phyloP scores from a whole-genome alignment of 805 yeast species.

The Monosporozyma aerobia region DNA sequence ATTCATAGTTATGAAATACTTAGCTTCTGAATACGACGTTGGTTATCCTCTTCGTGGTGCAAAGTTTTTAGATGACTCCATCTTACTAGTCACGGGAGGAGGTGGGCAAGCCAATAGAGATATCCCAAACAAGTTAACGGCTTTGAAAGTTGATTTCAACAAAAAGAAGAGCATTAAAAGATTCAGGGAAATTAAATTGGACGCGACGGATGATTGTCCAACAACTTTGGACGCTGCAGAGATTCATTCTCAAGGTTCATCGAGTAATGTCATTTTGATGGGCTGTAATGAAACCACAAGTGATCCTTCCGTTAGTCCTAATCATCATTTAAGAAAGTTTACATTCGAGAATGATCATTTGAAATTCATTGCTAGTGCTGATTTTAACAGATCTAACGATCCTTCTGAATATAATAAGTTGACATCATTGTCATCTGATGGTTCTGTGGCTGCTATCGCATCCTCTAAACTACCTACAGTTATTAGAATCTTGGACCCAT shows the following conservation, averaged over 20 bases:
- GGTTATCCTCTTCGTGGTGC: conserved; percentile 82
- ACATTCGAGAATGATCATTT: conserved; percentile 52
- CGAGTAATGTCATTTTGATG: conserved; percentile 43
- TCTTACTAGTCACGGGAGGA: conserved; percentile 77
- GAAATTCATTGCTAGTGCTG: conserved; percentile 51
- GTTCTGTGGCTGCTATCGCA: conserved; percentile 56
- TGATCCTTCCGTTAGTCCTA: conserved; percentile 46
- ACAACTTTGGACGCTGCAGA: conserved; percentile 54
- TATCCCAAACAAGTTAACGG: conserved; percentile 72
- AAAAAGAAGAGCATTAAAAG: conserved; percentile 41
- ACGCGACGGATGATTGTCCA: conserved; percentile 75
- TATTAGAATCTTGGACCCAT: conserved; percentile 52
- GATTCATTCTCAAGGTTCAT: conserved; percentile 2
- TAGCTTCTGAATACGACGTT: conserved; percentile 22
- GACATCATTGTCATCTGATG: conserved; percentile 48
- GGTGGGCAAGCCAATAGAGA: conserved; percentile 94
- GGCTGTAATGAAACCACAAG: conserved; percentile 68
- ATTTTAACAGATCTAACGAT: conserved; percentile 40
- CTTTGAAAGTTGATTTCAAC: conserved; percentile 47
- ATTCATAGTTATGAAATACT: conserved; percentile 16
- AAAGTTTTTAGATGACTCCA: conserved; percentile 50
- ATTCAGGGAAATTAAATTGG: conserved; percentile 52
- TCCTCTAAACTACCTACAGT: conserved; percentile 59
- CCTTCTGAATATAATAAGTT: conserved; percentile 51
- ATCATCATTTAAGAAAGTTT: conserved; percentile 66